Percentiles rank a stretch among this genome's conserved stretches.
Evolutionary conservation across 345 rosid species (phyloP).

Genomic region (Schrenkiella parvula): DNA sequence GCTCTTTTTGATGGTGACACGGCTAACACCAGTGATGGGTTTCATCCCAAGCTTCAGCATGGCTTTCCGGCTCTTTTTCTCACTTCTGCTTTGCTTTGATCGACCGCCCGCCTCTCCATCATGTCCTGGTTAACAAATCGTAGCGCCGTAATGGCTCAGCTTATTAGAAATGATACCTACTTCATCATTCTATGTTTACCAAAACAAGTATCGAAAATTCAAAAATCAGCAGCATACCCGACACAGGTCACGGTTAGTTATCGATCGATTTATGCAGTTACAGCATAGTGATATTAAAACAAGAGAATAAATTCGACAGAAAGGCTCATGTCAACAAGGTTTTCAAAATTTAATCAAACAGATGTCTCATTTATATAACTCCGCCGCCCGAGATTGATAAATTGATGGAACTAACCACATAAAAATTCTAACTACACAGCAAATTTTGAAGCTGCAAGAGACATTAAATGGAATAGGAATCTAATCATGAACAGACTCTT

Average conservation of each 20-base stretch:
- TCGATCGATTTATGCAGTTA: background rate
- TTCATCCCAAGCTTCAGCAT: conserved; percentile 94
- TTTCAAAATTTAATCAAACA: background rate
- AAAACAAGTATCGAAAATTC: background rate
- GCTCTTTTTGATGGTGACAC: conserved; percentile 79
- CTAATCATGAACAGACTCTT: background rate
- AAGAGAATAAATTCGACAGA: background rate
- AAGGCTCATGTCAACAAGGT: background rate
- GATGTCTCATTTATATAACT: too few species aligned
- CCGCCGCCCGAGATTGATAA: too few species aligned
- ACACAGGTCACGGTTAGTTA: background rate
- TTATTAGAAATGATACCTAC: background rate
- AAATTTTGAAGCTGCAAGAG: background rate
- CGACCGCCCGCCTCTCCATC: conserved; percentile 58
- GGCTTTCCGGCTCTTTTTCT: conserved; percentile 85
- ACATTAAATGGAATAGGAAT: background rate
- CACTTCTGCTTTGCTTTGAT: conserved; percentile 86
- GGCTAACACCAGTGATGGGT: conserved; percentile 70
- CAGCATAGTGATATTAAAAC: background rate
- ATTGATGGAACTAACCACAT: too few species aligned
- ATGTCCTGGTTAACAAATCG: conserved; percentile 26
- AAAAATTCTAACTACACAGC: too few species aligned
- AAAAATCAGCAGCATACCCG: background rate
- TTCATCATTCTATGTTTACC: background rate
- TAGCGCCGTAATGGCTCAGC: background rate